Base-by-base conservation (phyloP, 2,329 filamentous ascomycete genomes). In the Dryadomyces quercus-mongolicae region DNA sequence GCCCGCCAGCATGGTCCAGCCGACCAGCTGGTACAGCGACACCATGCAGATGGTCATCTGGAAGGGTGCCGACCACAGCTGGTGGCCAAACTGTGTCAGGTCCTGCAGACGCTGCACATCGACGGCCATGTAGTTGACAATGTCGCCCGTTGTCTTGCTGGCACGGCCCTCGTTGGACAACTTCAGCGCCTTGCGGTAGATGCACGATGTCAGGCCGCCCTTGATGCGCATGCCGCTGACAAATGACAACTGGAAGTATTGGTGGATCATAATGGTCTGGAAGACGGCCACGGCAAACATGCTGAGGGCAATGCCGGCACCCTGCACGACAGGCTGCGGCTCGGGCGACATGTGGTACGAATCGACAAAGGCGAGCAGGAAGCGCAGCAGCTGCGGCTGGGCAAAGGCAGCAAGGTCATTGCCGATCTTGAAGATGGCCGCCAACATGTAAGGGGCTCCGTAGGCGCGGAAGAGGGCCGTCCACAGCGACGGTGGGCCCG, bases 101-200 rank as follows among this genome's bases (percentile, higher is more conserved):
- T 98, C 93, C 64, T 96, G 88, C 18, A 98, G 77, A 60, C 94
- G 85, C 69, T 98, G 93, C 15, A 92, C 92, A 66, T 98, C 93
- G 10, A 98, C 92, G 48, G 94, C 93, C 92, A 98, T 98, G 70
- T 95, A 93, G 66, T 98, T 98, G 67, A 98, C 93, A 64, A 98
- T 97, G 64, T 98, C 94, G 55, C 93, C 93, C 0, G 93, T 98
- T 0, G 88, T 88, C 71, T 97, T 96, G 47, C 83, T 71, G 2
- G 90, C 80, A 53, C 92, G 82, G 9, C 93, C 93, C 70, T 98
- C 93, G 62, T 95, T 97, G 5, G 92, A 97, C 18, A 98, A 75
- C 59, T 82, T 85, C 58, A 97, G 76, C 0, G 91, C 86, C 71
- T 98, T 98, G 56, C 84, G 80, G 68, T 98, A 98, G 60, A 98